Conservation (phyloP, 2,329 filamentous ascomycete species). For the Fusarium dimerum region DNA sequence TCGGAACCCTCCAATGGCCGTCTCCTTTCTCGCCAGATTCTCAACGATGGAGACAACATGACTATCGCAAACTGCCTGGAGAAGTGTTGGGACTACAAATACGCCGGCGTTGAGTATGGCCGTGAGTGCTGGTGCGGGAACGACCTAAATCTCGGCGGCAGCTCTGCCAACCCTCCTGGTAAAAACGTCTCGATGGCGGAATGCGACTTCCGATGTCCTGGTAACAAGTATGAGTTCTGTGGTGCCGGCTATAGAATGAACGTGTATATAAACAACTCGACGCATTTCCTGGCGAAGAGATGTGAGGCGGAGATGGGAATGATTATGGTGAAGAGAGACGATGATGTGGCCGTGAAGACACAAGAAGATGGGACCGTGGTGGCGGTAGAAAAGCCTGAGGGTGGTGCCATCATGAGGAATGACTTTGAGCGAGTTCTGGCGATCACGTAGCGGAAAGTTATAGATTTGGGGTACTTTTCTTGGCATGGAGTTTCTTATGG, state of each 20-base stretch:
- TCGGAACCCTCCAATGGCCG: constrained; percentile 36
- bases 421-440: too few species aligned
- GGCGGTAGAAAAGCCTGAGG: too few species aligned
- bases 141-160: constrained; percentile 30
- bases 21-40: constrained; percentile 31
- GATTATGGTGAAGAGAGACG: too few species aligned
- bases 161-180: constrained; percentile 20
- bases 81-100: constrained; percentile 36
- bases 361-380: too few species aligned
- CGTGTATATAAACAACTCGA: constrained; percentile 32
- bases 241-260: constrained; percentile 34
- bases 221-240: constrained; percentile 33
- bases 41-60: constrained; percentile 35
- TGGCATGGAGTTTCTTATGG: too few species aligned
- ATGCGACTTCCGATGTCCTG: constrained; percentile 38
- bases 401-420: too few species aligned
- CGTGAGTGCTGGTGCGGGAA: constrained; percentile 42
- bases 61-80: constrained; percentile 36
- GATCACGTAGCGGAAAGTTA: too few species aligned
- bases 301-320: constrained; percentile 6
- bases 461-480: too few species aligned
- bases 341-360: too few species aligned
- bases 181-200: constrained; percentile 33
- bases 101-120: constrained; percentile 40
- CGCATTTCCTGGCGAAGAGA: constrained; percentile 6